Conservation (phyloP, 352 stramenopile genomes). For the Blastocystis sp. region DNA sequence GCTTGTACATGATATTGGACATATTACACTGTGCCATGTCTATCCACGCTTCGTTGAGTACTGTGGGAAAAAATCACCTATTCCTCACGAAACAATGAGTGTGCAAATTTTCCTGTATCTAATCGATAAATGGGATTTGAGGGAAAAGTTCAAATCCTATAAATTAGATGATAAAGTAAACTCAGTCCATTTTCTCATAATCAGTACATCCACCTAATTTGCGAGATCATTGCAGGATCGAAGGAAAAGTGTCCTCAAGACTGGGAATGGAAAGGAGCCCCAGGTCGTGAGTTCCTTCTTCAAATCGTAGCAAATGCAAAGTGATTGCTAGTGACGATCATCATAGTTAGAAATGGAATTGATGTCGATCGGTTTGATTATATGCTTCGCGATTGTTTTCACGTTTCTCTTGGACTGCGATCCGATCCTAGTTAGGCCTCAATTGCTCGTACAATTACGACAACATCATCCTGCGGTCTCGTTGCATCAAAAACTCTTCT, state of each 20-base stretch:
- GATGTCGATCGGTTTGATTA: slow-evolving; percentile 63
- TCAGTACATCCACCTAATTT: slow-evolving; percentile 51
- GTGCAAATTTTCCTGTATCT: slow-evolving; percentile 11
- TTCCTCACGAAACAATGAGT: slow-evolving; percentile 48
- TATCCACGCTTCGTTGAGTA: slow-evolving; percentile 22
- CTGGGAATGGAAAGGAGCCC: slow-evolving; percentile 26
- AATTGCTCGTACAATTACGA: slow-evolving; percentile 58
- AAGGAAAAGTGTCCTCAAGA: background rate
- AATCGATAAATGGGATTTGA: slow-evolving; percentile 31
- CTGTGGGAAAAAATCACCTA: background rate
- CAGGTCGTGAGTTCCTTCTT: slow-evolving; percentile 33
- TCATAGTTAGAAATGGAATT: slow-evolving; percentile 25
- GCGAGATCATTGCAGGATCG: slow-evolving; percentile 46
- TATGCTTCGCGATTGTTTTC: slow-evolving; percentile 45
- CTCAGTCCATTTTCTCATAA: background rate
- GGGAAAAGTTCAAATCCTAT: background rate
- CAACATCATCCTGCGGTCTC: background rate
- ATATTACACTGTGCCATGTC: slow-evolving; percentile 36
- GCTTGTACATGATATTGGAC: slow-evolving; percentile 54
- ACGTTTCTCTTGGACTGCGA: background rate
- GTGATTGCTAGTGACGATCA: background rate
- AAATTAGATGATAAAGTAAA: background rate
- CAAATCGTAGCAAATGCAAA: slow-evolving; percentile 61
- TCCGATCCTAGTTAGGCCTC: background rate
- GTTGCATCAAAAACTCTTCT: background rate